Percentiles rank a stretch among this genome's conserved stretches.
Evolutionary conservation across 1,284 basidiomycete species (phyloP).

Genomic region (Leccinum solheimii): DNA sequence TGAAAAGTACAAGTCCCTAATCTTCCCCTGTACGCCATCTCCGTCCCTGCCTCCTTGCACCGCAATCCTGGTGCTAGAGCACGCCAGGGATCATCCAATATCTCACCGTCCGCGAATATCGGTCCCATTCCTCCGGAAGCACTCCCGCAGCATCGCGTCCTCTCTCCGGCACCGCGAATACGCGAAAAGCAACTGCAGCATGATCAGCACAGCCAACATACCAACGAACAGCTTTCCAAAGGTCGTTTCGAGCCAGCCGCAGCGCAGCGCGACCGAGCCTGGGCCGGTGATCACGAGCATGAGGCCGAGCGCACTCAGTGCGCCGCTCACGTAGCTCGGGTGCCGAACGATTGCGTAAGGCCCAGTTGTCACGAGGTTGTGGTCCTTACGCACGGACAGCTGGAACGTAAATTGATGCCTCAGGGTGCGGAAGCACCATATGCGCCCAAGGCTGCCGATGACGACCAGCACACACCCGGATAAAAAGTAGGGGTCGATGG

Average conservation of each 20-base stretch:
- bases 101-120: conserved; percentile 22
- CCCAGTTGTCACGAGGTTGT: conserved; percentile 21
- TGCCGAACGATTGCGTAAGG: conserved; percentile 13
- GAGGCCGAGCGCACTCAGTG: conserved; percentile 20
- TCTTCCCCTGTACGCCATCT: background rate
- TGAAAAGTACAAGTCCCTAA: background rate
- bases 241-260: conserved; percentile 30
- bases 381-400: conserved; percentile 28
- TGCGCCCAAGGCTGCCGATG: conserved; percentile 27
- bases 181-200: conserved; percentile 17
- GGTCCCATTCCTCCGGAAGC: conserved; percentile 24
- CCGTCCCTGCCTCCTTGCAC: background rate
- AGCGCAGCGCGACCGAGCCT: conserved; percentile 21
- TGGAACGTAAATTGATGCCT: conserved; percentile 35
- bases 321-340: background rate
- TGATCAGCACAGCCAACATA: conserved; percentile 21
- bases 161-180: conserved; percentile 19
- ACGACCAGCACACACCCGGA: conserved; percentile 20
- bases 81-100: conserved; percentile 32
- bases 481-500: conserved; percentile 17
- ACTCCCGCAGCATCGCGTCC: conserved; percentile 17
- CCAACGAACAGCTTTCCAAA: conserved; percentile 20
- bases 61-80: conserved; percentile 15
- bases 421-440: conserved; percentile 33
- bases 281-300: conserved; percentile 31